phyloP scores from a whole-genome alignment of 768 basidiomycete genomes.

The Mycena alexandri region DNA sequence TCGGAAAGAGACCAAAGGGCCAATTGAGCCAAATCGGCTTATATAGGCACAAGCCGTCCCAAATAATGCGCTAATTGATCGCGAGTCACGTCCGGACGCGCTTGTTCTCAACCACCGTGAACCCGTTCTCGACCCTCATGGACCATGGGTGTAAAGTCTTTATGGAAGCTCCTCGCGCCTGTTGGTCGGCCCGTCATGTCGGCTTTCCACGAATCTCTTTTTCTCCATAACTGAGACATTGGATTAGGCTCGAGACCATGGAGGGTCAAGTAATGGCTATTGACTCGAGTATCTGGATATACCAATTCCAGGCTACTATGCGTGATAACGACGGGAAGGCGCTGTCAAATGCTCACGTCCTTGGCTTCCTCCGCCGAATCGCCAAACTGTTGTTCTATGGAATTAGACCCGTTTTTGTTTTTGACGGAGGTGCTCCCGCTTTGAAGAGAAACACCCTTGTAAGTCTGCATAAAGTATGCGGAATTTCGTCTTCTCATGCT shows the following conservation, averaged over 20 bases:
- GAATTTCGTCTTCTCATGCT: constrained; percentile 3
- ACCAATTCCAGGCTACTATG: constrained; percentile 99
- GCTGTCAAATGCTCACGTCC: constrained; percentile 92
- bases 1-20: not conserved
- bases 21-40: not conserved
- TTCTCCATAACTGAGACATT: constrained; percentile 24
- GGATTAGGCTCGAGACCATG: constrained; percentile 86
- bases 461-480: constrained; percentile 39
- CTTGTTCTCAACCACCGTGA: not conserved
- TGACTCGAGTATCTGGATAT: constrained; percentile 99
- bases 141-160: constrained; percentile 95
- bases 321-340: constrained; percentile 95
- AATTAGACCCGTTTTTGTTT: constrained; percentile 98
- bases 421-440: constrained; percentile 95
- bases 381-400: constrained; percentile 97
- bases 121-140: constrained; percentile 18
- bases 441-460: constrained; percentile 93
- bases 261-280: constrained; percentile 97
- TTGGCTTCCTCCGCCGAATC: constrained; percentile 91
- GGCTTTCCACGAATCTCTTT: constrained; percentile 46
- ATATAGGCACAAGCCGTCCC: not conserved
- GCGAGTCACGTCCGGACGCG: constrained; percentile 30
- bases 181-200: constrained; percentile 95
- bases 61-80: constrained; percentile 2
- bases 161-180: constrained; percentile 94